Evolutionary conservation across 140 eudicot genomes (phyloP), one percentile per base, ranked within the genome.

Genomic region (Erigeron philadelphicus): DNA sequence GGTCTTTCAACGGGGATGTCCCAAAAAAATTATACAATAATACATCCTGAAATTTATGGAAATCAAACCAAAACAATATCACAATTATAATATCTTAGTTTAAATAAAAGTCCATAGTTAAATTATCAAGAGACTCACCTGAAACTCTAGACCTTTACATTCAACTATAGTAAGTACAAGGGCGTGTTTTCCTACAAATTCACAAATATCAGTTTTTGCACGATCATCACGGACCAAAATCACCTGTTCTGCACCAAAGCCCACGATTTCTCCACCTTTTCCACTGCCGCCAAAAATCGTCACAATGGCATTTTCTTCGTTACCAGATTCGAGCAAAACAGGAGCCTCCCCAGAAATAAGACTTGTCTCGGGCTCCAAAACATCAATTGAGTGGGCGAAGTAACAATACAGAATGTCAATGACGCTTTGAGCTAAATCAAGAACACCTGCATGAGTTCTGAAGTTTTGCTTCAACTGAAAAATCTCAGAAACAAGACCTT

Each of bases 71-170:
- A 31, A 31, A 31, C 4, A 0, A 2, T 31, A 5, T 31, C 38
- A 31, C 38, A 31, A 31, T 2, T 31, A 31, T 31, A 31, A 31
- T 31, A 31, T 31, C 38, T 31, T 31, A 31, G 3, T 31, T 31
- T 31, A 31, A 31, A 31, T 31, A 5, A 3, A 31, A 31, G 38
- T 31, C 5, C 38, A 31, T 31, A 31, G 38, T 31, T 31, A 4
- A 4, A 31, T 31, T 3, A 31, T 31, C 4, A 31, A 31, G 38
- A 5, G 38, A 31, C 64, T 72, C 7, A 85, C 97, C 88, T 85
- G 89, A 76, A 90, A 90, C 66, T 90, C 97, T 2, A 90, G 88
- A 45, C 97, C 97, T 52, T 90, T 90, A 82, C 97, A 90, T 73
- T 87, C 97, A 13, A 90, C 68, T 18, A 90, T 74, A 1, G 95